phyloP scores from a whole-genome alignment of 2,329 filamentous ascomycete species.

The Neofusicoccum parvum region DNA sequence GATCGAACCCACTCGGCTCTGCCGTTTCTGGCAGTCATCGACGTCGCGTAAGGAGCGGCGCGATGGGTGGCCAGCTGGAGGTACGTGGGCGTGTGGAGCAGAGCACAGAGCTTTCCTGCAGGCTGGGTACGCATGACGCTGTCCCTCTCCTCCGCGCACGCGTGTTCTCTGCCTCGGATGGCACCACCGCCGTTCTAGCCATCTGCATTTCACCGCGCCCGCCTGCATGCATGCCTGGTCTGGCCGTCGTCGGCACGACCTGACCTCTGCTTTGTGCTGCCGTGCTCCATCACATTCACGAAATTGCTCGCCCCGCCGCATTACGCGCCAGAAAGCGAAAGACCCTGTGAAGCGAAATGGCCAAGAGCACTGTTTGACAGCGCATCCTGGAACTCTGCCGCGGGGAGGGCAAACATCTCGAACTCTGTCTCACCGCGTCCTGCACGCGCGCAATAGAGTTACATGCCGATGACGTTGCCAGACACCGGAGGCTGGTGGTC shows the following conservation, averaged over 20 bases:
- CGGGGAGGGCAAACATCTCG: not conserved
- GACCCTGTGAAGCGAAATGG: not conserved
- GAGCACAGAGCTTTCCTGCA: not conserved
- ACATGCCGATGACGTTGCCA: not conserved
- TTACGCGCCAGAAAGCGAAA: not conserved
- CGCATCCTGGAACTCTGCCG: not conserved
- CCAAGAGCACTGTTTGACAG: not conserved
- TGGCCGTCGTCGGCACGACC: not conserved
- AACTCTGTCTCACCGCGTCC: not conserved
- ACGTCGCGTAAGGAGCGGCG: not conserved
- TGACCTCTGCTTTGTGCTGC: not conserved
- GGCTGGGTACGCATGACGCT: not conserved
- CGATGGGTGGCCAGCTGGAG: conserved; percentile 2
- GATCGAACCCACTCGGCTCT: conserved; percentile 7
- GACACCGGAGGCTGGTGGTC: not conserved
- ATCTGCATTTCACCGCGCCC: not conserved
- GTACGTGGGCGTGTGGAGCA: conserved; percentile 10
- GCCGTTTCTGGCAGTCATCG: conserved; percentile 1
- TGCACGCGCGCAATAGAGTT: not conserved
- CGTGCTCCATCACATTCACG: not conserved
- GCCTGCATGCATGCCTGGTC: not conserved
- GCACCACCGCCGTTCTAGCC: not conserved
- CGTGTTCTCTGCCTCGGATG: not conserved
- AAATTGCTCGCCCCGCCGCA: not conserved
- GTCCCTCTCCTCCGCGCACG: not conserved